Percentiles rank a stretch among this genome's conserved stretches.
Conservation (phyloP, 2,329 filamentous ascomycete genomes). For the Thielaviopsis punctulata region DNA sequence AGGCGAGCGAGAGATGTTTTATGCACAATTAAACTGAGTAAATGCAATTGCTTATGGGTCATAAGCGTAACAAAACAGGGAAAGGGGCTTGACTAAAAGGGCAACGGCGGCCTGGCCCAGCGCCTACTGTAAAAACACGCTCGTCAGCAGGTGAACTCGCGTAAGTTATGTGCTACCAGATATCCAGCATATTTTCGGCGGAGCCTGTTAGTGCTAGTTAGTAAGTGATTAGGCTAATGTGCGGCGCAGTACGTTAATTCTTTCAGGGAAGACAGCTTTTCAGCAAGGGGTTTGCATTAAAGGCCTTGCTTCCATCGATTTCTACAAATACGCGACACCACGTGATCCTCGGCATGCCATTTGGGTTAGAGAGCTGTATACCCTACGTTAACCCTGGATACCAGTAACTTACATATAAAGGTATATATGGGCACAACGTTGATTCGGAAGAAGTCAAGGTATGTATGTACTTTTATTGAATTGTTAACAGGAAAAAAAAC, state of each 20-base stretch:
- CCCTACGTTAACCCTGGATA: neutral
- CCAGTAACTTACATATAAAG: neutral
- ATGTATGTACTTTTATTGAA: too few species aligned
- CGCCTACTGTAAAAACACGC: neutral
- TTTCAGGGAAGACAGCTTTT: neutral
- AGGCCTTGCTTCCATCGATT: neutral
- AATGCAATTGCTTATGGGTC: slow-evolving; percentile 5
- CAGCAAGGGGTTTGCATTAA: neutral
- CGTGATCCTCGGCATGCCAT: neutral
- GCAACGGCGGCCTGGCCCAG: neutral
- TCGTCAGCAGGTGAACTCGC: neutral
- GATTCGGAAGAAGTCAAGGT: too few species aligned
- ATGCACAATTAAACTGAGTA: neutral
- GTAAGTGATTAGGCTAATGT: neutral
- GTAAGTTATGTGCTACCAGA: neutral
- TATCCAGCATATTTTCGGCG: neutral
- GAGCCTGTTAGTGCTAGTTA: neutral
- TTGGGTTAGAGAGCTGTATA: neutral
- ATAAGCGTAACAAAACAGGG: neutral
- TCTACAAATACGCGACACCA: slow-evolving; percentile 6
- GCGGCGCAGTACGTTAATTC: neutral
- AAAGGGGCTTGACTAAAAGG: neutral
- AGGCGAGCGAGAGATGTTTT: neutral
- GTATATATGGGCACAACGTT: too few species aligned
- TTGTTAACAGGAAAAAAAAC: neutral